phyloP scores from a whole-genome alignment of 371 early-diverging fungal genomes.

The Haplosporangium sp. region DNA sequence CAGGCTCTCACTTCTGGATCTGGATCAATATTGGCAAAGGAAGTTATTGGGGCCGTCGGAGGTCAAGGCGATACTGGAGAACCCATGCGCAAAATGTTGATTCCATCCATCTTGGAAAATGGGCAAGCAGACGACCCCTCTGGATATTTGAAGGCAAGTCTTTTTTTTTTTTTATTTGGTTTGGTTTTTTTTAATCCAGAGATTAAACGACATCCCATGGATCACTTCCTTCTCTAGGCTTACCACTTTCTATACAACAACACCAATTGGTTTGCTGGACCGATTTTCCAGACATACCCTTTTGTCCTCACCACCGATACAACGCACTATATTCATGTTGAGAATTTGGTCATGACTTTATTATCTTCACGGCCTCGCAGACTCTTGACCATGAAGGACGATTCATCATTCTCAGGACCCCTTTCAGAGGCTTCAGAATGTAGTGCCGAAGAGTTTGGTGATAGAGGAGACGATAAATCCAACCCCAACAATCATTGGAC shows the following conservation, averaged over 20 bases:
- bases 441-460: constrained; percentile 39
- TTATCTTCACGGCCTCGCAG: constrained; percentile 26
- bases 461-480: constrained; percentile 7
- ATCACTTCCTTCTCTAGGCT: constrained; percentile 9
- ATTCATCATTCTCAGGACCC: constrained; percentile 26
- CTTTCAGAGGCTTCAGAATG: constrained; percentile 45
- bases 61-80: constrained; percentile 16
- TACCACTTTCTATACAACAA: constrained; percentile 52
- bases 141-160: constrained; percentile 40
- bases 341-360: constrained; percentile 39
- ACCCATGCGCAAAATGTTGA: constrained; percentile 48
- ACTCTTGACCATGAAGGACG: constrained; percentile 48
- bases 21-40: constrained; percentile 9
- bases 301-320: constrained; percentile 43
- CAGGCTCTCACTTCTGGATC: constrained; percentile 29
- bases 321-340: constrained; percentile 47
- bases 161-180: background rate
- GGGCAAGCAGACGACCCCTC: constrained; percentile 39
- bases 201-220: background rate
- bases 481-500: constrained; percentile 32
- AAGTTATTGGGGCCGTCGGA: background rate
- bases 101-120: constrained; percentile 43
- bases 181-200: background rate
- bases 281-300: constrained; percentile 34
- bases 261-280: constrained; percentile 48